Percentiles rank a stretch among this genome's conserved stretches.
Evolutionary conservation across 2,329 filamentous ascomycete genomes (phyloP).

Genomic region (Myriosclerotinia duriaeana): DNA sequence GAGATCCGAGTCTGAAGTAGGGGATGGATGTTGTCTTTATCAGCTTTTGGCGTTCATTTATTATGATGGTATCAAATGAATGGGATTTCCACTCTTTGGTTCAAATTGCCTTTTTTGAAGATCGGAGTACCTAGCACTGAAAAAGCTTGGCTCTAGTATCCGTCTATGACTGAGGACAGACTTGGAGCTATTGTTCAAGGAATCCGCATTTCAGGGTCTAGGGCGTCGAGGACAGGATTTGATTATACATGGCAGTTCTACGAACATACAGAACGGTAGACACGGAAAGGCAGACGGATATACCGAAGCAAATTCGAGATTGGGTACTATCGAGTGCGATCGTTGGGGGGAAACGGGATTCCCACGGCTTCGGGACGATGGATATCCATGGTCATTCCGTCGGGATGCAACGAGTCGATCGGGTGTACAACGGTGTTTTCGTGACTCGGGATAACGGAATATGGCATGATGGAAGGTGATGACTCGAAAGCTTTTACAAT

Average conservation of each 20-base stretch:
- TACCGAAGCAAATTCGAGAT: not conserved
- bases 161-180: not conserved
- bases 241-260: not conserved
- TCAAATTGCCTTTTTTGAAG: not conserved
- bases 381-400: not conserved
- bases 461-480: slow-evolving; percentile 1
- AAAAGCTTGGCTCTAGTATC: not conserved
- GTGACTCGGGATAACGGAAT: not conserved
- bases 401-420: slow-evolving; percentile 7
- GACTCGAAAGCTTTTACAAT: not conserved
- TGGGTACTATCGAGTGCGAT: not conserved
- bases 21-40: not conserved
- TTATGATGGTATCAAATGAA: slow-evolving; percentile 1
- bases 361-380: not conserved
- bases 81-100: not conserved
- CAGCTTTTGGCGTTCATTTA: slow-evolving; percentile 9
- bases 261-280: not conserved
- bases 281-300: not conserved
- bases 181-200: too few relatives aligned
- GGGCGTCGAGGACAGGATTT: not conserved
- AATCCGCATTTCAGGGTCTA: not conserved
- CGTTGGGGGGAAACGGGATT: not conserved
- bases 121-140: not conserved
- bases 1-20: not conserved
- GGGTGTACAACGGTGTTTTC: not conserved